Evolutionary conservation across 2,329 filamentous ascomycete genomes (phyloP).

Genomic region (Penicillium sp.): DNA sequence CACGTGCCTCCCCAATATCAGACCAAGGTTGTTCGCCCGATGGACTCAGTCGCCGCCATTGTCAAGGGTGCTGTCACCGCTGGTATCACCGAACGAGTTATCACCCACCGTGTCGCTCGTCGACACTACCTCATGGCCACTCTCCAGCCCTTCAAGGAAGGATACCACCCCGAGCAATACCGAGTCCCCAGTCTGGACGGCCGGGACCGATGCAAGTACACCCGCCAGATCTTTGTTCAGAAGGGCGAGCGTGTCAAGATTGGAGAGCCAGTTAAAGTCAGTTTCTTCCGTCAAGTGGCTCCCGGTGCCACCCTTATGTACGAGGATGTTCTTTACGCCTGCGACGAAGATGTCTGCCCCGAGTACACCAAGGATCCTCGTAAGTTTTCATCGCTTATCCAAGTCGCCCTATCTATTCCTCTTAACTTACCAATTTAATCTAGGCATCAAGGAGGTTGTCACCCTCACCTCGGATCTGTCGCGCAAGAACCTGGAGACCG

Average conservation of each 20-base stretch:
- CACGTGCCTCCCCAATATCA: constrained; percentile 98
- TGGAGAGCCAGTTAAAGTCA: constrained; percentile 97
- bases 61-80: constrained; percentile 98
- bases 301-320: constrained; percentile 98
- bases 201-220: constrained; percentile 98
- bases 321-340: constrained; percentile 96
- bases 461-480: constrained; percentile 96
- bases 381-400: constrained; percentile 56
- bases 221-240: constrained; percentile 95
- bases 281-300: constrained; percentile 96
- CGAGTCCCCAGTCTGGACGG: constrained; percentile 94
- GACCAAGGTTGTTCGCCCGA: constrained; percentile 94
- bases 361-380: constrained; percentile 99
- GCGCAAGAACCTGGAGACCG: constrained; percentile 97
- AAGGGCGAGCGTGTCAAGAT: constrained; percentile 99
- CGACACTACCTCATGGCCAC: constrained; percentile 99
- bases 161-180: constrained; percentile 97
- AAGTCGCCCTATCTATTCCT: not conserved
- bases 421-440: not conserved
- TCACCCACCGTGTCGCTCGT: constrained; percentile 95
- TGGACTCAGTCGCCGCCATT: constrained; percentile 98
- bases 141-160: constrained; percentile 97
- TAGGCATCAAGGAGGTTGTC: constrained; percentile 98
- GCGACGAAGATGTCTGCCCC: constrained; percentile 95
- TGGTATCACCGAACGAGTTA: constrained; percentile 93